phyloP scores from a whole-genome alignment of 495 filamentous ascomycete genomes.

The Evernia prunastri region DNA sequence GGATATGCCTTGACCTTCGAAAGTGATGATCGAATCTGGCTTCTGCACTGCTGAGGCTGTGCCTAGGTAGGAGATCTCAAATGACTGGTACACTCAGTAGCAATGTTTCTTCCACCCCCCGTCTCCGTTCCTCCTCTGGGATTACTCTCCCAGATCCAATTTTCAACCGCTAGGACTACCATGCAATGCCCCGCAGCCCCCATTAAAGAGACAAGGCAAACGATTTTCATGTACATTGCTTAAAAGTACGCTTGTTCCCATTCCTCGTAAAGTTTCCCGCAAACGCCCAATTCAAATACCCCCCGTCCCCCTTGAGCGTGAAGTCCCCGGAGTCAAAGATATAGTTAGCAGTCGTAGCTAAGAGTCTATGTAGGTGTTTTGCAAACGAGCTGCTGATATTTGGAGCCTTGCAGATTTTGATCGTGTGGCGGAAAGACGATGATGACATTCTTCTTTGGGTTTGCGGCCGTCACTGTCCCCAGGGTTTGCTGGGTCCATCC shows the following conservation, averaged over 20 bases:
- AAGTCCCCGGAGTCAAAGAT: background rate
- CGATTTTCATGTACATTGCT: background rate
- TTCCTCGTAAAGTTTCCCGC: background rate
- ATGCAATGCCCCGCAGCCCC: background rate
- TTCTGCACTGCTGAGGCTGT: background rate
- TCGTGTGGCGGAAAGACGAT: background rate
- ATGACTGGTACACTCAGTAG: background rate
- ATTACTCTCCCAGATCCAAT: background rate
- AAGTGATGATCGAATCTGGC: background rate
- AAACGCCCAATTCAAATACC: conserved; percentile 1
- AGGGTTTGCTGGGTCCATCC: background rate
- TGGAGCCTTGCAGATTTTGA: background rate
- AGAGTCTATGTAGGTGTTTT: background rate
- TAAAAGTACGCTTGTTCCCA: background rate
- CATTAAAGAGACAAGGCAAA: background rate
- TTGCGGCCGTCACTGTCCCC: background rate
- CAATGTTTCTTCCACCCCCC: background rate
- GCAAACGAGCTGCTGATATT: background rate
- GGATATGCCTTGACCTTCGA: too few species aligned
- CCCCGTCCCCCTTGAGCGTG: background rate
- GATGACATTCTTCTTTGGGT: conserved; percentile 1
- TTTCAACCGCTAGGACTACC: background rate
- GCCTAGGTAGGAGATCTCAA: background rate
- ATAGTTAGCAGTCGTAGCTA: background rate
- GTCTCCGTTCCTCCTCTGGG: background rate